phyloP scores from a whole-genome alignment of 2,329 filamentous ascomycete species.

The Penicillium hordei region DNA sequence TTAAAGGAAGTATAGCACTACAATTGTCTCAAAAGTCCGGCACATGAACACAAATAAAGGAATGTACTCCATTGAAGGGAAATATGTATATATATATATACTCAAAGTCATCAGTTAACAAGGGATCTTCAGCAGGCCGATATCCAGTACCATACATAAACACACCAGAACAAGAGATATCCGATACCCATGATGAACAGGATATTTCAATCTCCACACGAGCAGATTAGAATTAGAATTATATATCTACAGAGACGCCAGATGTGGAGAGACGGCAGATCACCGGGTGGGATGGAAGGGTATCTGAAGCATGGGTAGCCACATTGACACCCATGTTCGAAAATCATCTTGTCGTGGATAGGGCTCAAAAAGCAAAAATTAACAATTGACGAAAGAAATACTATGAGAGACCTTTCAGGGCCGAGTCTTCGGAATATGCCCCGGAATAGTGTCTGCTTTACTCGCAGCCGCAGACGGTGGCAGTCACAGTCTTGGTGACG shows the following conservation, averaged over 20 bases:
- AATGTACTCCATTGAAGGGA: constrained; percentile 35
- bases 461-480: constrained; percentile 26
- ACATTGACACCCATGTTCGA: not conserved
- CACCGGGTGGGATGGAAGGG: constrained; percentile 12
- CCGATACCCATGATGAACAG: constrained; percentile 16
- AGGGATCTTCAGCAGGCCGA: constrained; percentile 1
- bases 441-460: constrained; percentile 13
- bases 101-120: constrained; percentile 11
- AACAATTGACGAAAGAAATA: not conserved
- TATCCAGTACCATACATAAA: not conserved
- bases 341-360: constrained; percentile 22
- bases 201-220: constrained; percentile 8
- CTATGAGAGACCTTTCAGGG: not conserved
- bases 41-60: constrained; percentile 11
- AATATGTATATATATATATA: constrained; percentile 8
- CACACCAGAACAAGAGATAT: not conserved
- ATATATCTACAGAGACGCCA: constrained; percentile 33
- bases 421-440: not conserved
- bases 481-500: constrained; percentile 15
- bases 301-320: too few relatives aligned
- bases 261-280: constrained; percentile 13
- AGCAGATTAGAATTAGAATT: constrained; percentile 37
- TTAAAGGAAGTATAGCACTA: too few relatives aligned
- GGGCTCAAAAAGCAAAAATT: not conserved
- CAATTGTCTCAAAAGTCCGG: too few relatives aligned